These are phyloP conservation scores for Psilocybe cubensis DNA, from an alignment of 768 basidiomycete genomes.

Conservation along the genomic window DNA sequence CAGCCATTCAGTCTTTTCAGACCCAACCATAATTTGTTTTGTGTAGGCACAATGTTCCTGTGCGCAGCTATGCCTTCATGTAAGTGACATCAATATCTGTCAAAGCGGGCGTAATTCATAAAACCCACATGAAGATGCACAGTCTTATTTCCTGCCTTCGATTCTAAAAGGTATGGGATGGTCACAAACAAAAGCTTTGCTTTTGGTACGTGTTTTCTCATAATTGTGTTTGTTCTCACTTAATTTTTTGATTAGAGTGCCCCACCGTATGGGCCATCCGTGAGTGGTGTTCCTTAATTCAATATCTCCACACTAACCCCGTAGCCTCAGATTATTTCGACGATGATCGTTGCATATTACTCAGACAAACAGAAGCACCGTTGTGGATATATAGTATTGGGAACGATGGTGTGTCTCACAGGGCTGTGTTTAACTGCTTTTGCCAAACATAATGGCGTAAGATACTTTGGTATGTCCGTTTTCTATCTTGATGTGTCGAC, in stretches of 20 bases:
- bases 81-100: constrained; percentile 17
- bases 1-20: not conserved
- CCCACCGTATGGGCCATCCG: constrained; percentile 49
- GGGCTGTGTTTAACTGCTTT: constrained; percentile 44
- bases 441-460: constrained; percentile 35
- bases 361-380: constrained; percentile 49
- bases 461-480: constrained; percentile 43
- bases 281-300: constrained; percentile 22
- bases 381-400: constrained; percentile 42
- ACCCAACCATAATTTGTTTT: constrained; percentile 2
- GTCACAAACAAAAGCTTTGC: constrained; percentile 32
- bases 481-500: not conserved
- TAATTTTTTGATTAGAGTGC: constrained; percentile 36
- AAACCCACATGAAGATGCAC: constrained; percentile 32
- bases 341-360: constrained; percentile 48
- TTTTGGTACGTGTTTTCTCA: constrained; percentile 37
- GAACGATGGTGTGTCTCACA: constrained; percentile 38
- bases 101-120: not conserved
- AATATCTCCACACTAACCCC: not conserved
- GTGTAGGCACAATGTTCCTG: constrained; percentile 45
- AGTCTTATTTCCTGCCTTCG: constrained; percentile 50
- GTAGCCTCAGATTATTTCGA: constrained; percentile 35
- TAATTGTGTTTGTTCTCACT: not conserved
- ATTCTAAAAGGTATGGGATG: constrained; percentile 52
- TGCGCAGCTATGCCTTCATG: constrained; percentile 48